These are phyloP conservation scores for Suhomyces chickasaworum DNA, from an alignment of 1,139 yeast genomes.

Conservation along the genomic window DNA sequence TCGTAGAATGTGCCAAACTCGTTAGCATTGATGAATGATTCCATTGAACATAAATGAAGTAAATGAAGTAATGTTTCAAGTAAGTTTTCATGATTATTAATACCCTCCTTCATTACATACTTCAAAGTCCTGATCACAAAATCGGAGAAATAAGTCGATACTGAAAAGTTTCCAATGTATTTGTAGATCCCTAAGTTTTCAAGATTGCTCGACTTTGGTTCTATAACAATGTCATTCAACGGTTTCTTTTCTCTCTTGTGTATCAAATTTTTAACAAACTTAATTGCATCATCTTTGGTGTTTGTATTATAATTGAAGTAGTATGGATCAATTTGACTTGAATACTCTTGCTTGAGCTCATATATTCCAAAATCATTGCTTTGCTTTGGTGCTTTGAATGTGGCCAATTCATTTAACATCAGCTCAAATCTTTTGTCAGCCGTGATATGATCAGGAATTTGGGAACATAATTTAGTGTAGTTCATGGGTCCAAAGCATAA, in stretches of 20 bases:
- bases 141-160: slow-evolving; percentile 52
- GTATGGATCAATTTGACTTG: slow-evolving; percentile 69
- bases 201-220: slow-evolving; percentile 40
- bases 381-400: slow-evolving; percentile 64
- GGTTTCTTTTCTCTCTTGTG: slow-evolving; percentile 37
- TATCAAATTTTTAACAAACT: slow-evolving; percentile 50
- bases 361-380: slow-evolving; percentile 70
- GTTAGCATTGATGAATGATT: slow-evolving; percentile 30
- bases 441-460: slow-evolving; percentile 74
- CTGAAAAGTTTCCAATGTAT: slow-evolving; percentile 46
- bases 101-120: slow-evolving; percentile 42
- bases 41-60: slow-evolving; percentile 56
- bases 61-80: slow-evolving; percentile 66
- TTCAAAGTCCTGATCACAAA: slow-evolving; percentile 53
- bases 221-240: slow-evolving; percentile 48
- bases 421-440: slow-evolving; percentile 75
- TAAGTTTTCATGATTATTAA: slow-evolving; percentile 53
- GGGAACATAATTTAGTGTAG: slow-evolving; percentile 68
- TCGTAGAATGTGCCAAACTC: slow-evolving; percentile 38
- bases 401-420: slow-evolving; percentile 60
- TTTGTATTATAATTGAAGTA: slow-evolving; percentile 78
- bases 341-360: slow-evolving; percentile 59
- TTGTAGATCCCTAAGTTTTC: slow-evolving; percentile 37
- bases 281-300: slow-evolving; percentile 72
- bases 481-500: slow-evolving; percentile 73